Base-by-base conservation (phyloP, 148 eudicot species). In the Drosera capensis region DNA sequence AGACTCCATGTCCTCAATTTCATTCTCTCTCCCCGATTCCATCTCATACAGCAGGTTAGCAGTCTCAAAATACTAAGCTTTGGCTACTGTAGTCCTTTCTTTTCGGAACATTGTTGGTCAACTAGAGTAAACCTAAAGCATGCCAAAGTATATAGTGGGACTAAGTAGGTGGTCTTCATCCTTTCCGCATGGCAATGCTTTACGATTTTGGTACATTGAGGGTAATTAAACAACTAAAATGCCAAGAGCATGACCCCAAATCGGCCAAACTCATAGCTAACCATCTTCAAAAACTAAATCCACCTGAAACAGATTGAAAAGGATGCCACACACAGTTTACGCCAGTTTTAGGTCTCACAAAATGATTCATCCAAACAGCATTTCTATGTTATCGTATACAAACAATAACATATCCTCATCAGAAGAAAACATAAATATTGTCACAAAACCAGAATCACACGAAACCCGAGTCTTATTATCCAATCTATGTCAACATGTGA, bases 1-100 rank as follows among this genome's bases (percentile, higher is more conserved):
- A 3, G 84, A 66, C 1, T 73, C 75, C 62, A 74, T 54, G 46
- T 75, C 92, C 37, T 78, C 84, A 19, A 73, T 76, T 18, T 90
- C 95, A 25, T 62, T 66, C 25, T 56, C 63, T 29, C 64, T 62
- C 22, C 55, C 67, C 35, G n/a, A 9, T 11, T 34, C 38, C 38
- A 34, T 34, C 38, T 4, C n/a, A 2, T 11, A 9, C 3, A 28
- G 31, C 11, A 34, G 9, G 11, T 11, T 1, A 34, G 38, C n/a
- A 11, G 3, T 15, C 38, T 34, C n/a, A 28, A 28, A n/a, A n/a
- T n/a, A n/a, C 11, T 11, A 34, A 11, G 38, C 13, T 34, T 4
- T 15, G 11, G 9, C n/a, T 34, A 34, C 3, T 15, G n/a, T 34
- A 4, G 13, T 2, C n/a, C 14, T 34, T 0, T 15, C 6, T 34